Evolutionary conservation across 139 green algal species (phyloP), one percentile per base, ranked within the genome.

Genomic region (Chlorella sp.): DNA sequence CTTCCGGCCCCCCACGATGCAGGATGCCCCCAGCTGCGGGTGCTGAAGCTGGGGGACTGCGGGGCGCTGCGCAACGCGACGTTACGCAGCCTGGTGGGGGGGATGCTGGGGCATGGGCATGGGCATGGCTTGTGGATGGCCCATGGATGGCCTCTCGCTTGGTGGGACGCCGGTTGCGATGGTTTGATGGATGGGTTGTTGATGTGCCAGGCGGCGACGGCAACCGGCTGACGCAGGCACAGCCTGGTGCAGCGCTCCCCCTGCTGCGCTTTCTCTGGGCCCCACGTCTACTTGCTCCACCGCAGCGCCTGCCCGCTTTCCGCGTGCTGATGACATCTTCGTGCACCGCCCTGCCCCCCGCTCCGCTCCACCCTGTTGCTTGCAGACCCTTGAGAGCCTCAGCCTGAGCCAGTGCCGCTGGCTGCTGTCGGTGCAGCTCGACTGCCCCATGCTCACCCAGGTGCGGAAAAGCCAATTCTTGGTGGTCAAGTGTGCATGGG

Each of bases 11-110:
- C 11, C 37, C 28, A 28, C 24, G 36, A 32, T 77, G 61, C 83
- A 79, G 83, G 68, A 69, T 89, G 85, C 85, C 85, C 85, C 42
- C 30, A 34, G 40, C 85, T 89, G 69, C 85, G 69, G 0, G 30
- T 91, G 75, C 92, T 96, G 68, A 88, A 88, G 39, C 77, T 96
- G 60, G 89, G 92, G 69, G 83, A 91, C 34, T 95, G 93, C 60
- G 93, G 94, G 16, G 89, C 88, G 12, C 87, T 96, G 88, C 64
- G 69, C 15, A 4, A 26, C 19, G 68, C 90, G 39, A 30, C 26
- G 48, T 86, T 96, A 90, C 22, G 39, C 69, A 91, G 86, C 79
- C 75, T 37, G 48, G 75, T 81, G 75, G 21, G 75, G 30, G 11
- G 48, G 24, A 36, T 34, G 26, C 68, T 76, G 68, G 64, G 19